Base-by-base conservation (phyloP, 2,329 filamentous ascomycete species). In the Daldinia sp. region DNA sequence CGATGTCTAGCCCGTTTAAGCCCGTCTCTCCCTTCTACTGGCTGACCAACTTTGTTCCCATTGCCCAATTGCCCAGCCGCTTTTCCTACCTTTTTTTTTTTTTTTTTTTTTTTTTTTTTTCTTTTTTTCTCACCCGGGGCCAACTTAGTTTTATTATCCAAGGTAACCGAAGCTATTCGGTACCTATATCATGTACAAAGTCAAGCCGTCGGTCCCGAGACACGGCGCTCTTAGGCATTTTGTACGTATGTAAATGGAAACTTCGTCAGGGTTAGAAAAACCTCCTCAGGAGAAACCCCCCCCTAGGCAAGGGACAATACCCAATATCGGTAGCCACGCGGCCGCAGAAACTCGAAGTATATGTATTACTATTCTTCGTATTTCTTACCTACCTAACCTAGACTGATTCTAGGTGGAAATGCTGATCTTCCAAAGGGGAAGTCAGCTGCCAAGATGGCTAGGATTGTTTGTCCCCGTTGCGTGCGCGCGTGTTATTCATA, bases 291-390 rank as follows among this genome's bases (percentile, higher is more conserved):
- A 51, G 15, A 51, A n/a, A 30, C 0, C 4, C 28, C 33, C 46
- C 54, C 68, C 23, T 46, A 68, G 64, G 64, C 54, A 67, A 70
- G 58, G 65, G 48, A 70, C 55, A 30, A 51, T 51, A 51, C 26
- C 46, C 15, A 56, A 23, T 35, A 66, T 20, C 46, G 23, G 64
- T 41, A 67, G 65, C 64, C 60, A 68, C 59, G 59, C 60, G 46
- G 60, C 67, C 63, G 54, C 66, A 56, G 62, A 55, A 61, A 60
- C 26, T 61, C 41, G 30, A 68, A 63, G 54, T 65, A 54, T 64
- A 69, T 54, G 62, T 69, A 69, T 69, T 71, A 71, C 69, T 71
- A n/a, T 71, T 71, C 56, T 65, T 69, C 69, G 69, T 71, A 71
- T 71, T 58, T 51, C 42, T 39, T 56, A 60, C 46, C 46, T 60